A percentile compares a stretch with the other conserved stretches of the same genome.
Conservation (phyloP, 108 stramenopile species). For the Skeletonema menzelii region DNA sequence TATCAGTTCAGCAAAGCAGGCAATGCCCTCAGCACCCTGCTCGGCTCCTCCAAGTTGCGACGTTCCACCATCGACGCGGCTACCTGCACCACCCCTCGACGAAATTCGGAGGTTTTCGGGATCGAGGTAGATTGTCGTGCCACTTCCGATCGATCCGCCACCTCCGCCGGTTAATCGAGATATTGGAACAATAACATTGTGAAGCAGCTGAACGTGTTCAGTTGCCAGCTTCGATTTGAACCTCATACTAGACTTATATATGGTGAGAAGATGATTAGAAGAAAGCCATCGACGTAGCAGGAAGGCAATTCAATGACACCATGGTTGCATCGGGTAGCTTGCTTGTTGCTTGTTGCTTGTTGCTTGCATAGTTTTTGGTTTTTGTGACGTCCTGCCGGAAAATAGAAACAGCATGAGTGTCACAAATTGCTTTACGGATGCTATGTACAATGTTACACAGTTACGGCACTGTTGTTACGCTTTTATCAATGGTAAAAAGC, state of each 20-base stretch:
- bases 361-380: too few relatives aligned
- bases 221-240: slow-evolving; percentile 82
- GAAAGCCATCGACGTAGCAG: too few relatives aligned
- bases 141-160: slow-evolving; percentile 45
- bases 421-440: too few relatives aligned
- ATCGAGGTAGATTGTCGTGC: slow-evolving; percentile 74
- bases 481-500: too few relatives aligned
- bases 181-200: slow-evolving; percentile 68
- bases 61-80: slow-evolving; percentile 19
- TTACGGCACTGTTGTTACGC: too few relatives aligned
- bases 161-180: slow-evolving; percentile 47
- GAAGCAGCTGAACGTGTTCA: slow-evolving; percentile 75
- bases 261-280: too few relatives aligned
- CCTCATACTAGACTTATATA: slow-evolving; percentile 49
- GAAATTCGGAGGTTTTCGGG: slow-evolving; percentile 65
- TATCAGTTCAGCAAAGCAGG: slow-evolving; percentile 78
- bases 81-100: slow-evolving; percentile 42
- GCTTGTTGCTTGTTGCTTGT: too few relatives aligned
- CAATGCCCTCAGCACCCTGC: slow-evolving; percentile 60
- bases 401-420: too few relatives aligned
- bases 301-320: too few relatives aligned
- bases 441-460: too few relatives aligned
- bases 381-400: too few relatives aligned
- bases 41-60: slow-evolving; percentile 35
- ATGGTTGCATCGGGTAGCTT: too few relatives aligned